These are phyloP conservation scores for Cercophora scortea DNA, from an alignment of 495 filamentous ascomycete species.

Conservation along the genomic window DNA sequence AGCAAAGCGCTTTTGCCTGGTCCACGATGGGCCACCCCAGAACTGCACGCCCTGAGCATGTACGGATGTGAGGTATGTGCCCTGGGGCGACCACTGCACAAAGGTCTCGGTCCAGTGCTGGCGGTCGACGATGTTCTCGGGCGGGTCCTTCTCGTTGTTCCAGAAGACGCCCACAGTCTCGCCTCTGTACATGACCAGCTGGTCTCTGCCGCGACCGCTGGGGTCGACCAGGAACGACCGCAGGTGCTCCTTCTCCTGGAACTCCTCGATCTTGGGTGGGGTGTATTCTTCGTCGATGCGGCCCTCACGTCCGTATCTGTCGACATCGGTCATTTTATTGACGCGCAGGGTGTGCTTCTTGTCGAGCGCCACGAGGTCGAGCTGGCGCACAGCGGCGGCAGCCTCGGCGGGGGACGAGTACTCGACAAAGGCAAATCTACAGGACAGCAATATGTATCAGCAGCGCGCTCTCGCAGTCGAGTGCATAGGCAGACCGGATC, in stretches of 20 bases:
- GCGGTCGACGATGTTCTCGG: slow-evolving; percentile 83
- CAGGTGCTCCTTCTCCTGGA: slow-evolving; percentile 87
- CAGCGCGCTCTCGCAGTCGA: not conserved
- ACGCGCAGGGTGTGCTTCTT: slow-evolving; percentile 91
- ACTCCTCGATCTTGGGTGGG: slow-evolving; percentile 66
- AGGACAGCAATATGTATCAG: slow-evolving; percentile 6
- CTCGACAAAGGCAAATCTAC: slow-evolving; percentile 89
- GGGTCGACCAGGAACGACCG: slow-evolving; percentile 85
- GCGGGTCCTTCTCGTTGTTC: slow-evolving; percentile 90
- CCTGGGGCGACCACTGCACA: slow-evolving; percentile 93
- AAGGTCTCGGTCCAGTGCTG: slow-evolving; percentile 95
- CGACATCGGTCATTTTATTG: slow-evolving; percentile 97
- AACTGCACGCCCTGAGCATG: slow-evolving; percentile 93
- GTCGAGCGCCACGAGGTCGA: slow-evolving; percentile 79
- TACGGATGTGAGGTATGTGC: slow-evolving; percentile 88
- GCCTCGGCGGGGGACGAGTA: slow-evolving; percentile 91
- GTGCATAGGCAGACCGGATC: no score
- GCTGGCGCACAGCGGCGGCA: slow-evolving; percentile 72
- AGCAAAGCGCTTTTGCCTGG: slow-evolving; percentile 81
- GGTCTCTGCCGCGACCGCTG: slow-evolving; percentile 80
- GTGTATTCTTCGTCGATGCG: slow-evolving; percentile 84
- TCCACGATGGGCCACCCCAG: slow-evolving; percentile 88
- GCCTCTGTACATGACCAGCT: slow-evolving; percentile 84
- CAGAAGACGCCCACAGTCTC: slow-evolving; percentile 92
- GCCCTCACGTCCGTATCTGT: slow-evolving; percentile 90